Percentiles rank a stretch among this genome's conserved stretches.
phyloP scores from a whole-genome alignment of 2,329 filamentous ascomycete genomes.

The Ceratocystis colombiana region DNA sequence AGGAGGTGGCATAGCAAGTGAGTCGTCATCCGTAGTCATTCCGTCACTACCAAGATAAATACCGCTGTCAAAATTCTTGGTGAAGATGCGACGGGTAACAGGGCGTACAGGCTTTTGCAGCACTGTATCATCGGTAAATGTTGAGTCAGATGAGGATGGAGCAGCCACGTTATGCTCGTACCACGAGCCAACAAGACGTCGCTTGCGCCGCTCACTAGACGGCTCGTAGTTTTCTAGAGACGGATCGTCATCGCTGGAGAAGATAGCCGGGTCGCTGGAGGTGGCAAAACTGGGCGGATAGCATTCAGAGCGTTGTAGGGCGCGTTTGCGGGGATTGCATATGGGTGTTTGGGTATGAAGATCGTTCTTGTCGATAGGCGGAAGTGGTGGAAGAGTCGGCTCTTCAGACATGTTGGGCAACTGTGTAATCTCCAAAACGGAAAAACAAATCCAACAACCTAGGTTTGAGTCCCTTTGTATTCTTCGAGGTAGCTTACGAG shows the following conservation, averaged over 20 bases:
- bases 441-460: neutral
- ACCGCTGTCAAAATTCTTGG: constrained; percentile 56
- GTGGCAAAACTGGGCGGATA: constrained; percentile 39
- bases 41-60: constrained; percentile 54
- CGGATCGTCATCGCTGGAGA: constrained; percentile 63
- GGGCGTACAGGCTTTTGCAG: constrained; percentile 31
- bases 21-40: constrained; percentile 17
- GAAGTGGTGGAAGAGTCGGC: constrained; percentile 36
- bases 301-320: constrained; percentile 30
- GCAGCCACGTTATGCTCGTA: constrained; percentile 44
- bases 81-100: constrained; percentile 43
- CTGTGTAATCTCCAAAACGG: neutral
- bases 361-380: constrained; percentile 30
- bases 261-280: constrained; percentile 61
- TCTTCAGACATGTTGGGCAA: constrained; percentile 35
- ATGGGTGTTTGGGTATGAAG: constrained; percentile 26
- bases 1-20: constrained; percentile 14
- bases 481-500: too few relatives aligned
- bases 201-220: constrained; percentile 44
- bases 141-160: constrained; percentile 42
- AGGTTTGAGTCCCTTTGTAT: neutral
- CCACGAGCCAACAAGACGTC: constrained; percentile 59
- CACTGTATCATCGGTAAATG: constrained; percentile 35
- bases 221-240: constrained; percentile 51
- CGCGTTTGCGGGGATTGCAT: constrained; percentile 36